A percentile compares a stretch with the other conserved stretches of the same genome.
Evolutionary conservation across 148 eudicot species (phyloP).

Genomic region (Simmondsia chinensis): DNA sequence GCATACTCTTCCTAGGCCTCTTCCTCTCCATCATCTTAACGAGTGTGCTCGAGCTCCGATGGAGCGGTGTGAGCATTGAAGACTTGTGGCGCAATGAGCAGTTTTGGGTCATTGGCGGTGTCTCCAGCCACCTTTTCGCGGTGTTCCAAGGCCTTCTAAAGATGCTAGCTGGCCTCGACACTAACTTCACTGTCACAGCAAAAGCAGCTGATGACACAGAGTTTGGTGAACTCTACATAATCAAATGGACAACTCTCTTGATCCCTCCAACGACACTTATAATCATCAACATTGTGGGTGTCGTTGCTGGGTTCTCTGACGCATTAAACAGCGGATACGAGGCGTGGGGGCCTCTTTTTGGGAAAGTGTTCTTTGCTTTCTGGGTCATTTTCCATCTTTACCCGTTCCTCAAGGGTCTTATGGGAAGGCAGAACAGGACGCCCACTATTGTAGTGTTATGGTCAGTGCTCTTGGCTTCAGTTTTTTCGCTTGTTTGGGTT

Average conservation of each 20-base stretch:
- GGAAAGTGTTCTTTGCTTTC: slow-evolving; percentile 78
- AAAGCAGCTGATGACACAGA: slow-evolving; percentile 80
- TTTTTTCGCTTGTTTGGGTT: slow-evolving; percentile 96
- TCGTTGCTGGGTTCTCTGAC: slow-evolving; percentile 92
- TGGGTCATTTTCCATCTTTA: slow-evolving; percentile 96
- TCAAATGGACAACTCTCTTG: slow-evolving; percentile 96
- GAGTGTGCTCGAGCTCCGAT: slow-evolving; percentile 75
- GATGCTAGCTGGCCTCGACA: slow-evolving; percentile 78
- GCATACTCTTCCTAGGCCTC: slow-evolving; percentile 75
- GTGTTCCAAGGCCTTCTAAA: slow-evolving; percentile 96
- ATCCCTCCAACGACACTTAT: slow-evolving; percentile 95
- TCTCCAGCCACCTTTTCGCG: slow-evolving; percentile 90
- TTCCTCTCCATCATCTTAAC: slow-evolving; percentile 83
- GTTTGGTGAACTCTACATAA: slow-evolving; percentile 75
- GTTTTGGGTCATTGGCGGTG: slow-evolving; percentile 98
- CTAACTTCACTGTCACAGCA: slow-evolving; percentile 92
- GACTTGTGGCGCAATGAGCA: slow-evolving; percentile 96
- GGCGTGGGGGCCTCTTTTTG: slow-evolving; percentile 94
- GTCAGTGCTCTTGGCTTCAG: slow-evolving; percentile 96
- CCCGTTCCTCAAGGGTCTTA: slow-evolving; percentile 95
- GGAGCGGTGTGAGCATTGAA: slow-evolving; percentile 95
- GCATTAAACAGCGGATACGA: slow-evolving; percentile 89
- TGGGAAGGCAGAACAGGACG: slow-evolving; percentile 94
- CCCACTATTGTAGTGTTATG: slow-evolving; percentile 89
- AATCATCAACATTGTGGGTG: slow-evolving; percentile 75